These are phyloP conservation scores for Wallacemonas sp. DNA, from an alignment of 208 protist species.

Conservation along the genomic window DNA sequence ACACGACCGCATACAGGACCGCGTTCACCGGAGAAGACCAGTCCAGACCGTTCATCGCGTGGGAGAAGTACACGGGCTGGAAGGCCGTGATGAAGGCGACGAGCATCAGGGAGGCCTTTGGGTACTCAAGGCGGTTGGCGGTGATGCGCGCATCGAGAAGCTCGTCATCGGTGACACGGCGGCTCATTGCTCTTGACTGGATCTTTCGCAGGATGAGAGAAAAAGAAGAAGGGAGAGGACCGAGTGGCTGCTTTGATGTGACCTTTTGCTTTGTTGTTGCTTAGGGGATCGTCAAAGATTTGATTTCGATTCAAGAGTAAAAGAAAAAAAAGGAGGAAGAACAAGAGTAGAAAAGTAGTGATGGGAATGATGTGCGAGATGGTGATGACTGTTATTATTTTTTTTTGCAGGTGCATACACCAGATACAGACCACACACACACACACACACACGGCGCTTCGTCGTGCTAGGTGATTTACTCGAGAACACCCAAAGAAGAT, in stretches of 20 bases:
- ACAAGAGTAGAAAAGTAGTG: background rate
- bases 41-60: constrained; percentile 83
- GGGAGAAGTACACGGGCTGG: constrained; percentile 84
- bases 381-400: too few species aligned
- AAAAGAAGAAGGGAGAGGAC: constrained; percentile 1
- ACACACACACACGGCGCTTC: too few species aligned
- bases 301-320: constrained; percentile 4
- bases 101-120: constrained; percentile 59
- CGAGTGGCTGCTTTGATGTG: too few species aligned
- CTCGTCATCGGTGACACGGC: constrained; percentile 45
- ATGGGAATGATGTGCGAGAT: background rate
- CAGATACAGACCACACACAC: too few species aligned
- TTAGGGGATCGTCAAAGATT: background rate
- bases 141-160: constrained; percentile 87
- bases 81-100: constrained; percentile 74
- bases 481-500: too few species aligned
- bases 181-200: constrained; percentile 6
- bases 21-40: constrained; percentile 58
- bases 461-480: too few species aligned
- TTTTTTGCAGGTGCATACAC: too few species aligned
- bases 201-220: background rate
- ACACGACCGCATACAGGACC: constrained; percentile 60
- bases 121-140: constrained; percentile 83
- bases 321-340: too few species aligned
- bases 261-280: too few species aligned